Percentiles rank a stretch among this genome's conserved stretches.
Evolutionary conservation across 176 grass and related monocot species (phyloP).

Genomic region (Eragrostis nindensis): DNA sequence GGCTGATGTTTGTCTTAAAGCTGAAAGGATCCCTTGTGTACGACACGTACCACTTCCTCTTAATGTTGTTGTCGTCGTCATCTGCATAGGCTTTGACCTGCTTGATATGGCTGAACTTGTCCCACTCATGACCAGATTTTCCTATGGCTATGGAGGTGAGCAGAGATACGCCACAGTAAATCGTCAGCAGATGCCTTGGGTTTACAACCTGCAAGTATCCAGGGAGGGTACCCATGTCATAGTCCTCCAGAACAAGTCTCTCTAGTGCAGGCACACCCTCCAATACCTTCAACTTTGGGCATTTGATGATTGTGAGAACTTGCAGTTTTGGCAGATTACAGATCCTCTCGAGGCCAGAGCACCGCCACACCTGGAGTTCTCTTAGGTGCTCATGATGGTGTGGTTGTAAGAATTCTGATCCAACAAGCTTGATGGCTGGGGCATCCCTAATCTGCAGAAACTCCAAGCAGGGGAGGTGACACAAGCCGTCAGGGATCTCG

Average conservation of each 20-base stretch:
- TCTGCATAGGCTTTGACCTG: conserved; percentile 1
- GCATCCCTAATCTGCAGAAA: background rate
- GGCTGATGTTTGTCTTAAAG: conserved; percentile 13
- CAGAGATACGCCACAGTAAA: background rate
- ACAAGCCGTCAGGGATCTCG: conserved; percentile 11
- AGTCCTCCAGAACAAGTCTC: background rate
- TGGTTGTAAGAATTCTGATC: background rate
- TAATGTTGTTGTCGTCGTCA: background rate
- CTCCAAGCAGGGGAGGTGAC: conserved; percentile 26
- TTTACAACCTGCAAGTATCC: background rate
- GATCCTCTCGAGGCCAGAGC: background rate
- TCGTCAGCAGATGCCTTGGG: background rate
- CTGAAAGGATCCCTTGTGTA: conserved; percentile 4
- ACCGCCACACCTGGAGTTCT: rapidly evolving
- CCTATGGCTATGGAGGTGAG: background rate
- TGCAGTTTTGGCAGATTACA: background rate
- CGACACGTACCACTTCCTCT: background rate
- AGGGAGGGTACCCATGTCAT: conserved; percentile 1
- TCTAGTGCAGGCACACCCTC: background rate
- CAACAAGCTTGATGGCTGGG: conserved; percentile 7
- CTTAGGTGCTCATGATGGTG: background rate
- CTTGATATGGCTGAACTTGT: background rate
- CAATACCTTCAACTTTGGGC: background rate
- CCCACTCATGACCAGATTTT: background rate
- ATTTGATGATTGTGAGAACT: rapidly evolving